Evolutionary conservation across 2,329 filamentous ascomycete genomes (phyloP).

Genomic region (Lachnellula occidentalis): DNA sequence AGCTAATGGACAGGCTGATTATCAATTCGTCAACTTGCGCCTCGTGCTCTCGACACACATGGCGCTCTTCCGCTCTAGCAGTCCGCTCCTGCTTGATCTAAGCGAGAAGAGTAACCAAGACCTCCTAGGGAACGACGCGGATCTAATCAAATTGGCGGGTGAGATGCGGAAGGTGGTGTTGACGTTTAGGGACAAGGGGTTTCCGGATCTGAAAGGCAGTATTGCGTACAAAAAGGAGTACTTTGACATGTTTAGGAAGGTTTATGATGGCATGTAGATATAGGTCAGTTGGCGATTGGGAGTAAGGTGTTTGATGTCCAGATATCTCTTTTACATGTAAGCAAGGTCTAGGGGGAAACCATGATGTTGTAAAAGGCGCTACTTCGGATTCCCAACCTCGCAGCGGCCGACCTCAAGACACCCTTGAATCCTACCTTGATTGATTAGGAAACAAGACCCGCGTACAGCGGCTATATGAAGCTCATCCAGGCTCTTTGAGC

Average conservation of each 20-base stretch:
- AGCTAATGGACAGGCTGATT: conserved; percentile 10
- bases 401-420: too few relatives aligned
- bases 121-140: conserved; percentile 17
- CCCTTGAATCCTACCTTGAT: too few relatives aligned
- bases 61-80: conserved; percentile 23
- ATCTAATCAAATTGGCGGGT: conserved; percentile 17
- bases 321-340: too few relatives aligned
- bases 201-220: conserved; percentile 24
- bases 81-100: conserved; percentile 23
- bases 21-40: conserved; percentile 19
- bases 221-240: conserved; percentile 22
- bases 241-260: conserved; percentile 21
- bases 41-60: conserved; percentile 23
- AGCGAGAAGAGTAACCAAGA: conserved; percentile 19
- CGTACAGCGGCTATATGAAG: too few relatives aligned
- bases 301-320: background rate
- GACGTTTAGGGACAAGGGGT: conserved; percentile 20
- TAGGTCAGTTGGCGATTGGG: background rate
- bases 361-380: too few relatives aligned
- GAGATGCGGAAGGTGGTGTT: conserved; percentile 21
- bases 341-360: too few relatives aligned
- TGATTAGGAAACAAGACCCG: too few relatives aligned
- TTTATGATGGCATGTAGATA: conserved; percentile 15
- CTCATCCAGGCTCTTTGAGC: too few relatives aligned
- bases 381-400: too few relatives aligned